Evolutionary conservation across 805 yeast genomes (phyloP).

Genomic region (Nakazawaea molendinolei): DNA sequence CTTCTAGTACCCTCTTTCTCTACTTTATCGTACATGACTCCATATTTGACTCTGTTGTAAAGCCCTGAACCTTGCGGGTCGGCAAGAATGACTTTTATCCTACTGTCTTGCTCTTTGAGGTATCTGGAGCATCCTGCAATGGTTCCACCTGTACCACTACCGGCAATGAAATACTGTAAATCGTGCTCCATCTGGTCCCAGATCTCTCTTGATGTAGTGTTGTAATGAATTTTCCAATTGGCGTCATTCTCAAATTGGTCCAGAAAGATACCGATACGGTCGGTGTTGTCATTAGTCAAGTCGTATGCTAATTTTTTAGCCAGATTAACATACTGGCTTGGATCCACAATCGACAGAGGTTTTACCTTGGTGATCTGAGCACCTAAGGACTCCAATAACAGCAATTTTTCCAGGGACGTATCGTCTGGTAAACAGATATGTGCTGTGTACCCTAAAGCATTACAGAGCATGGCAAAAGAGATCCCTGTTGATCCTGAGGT

Average conservation of each 20-base stretch:
- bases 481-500: slow-evolving; percentile 97
- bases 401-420: slow-evolving; percentile 78
- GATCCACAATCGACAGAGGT: slow-evolving; percentile 94
- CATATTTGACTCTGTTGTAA: slow-evolving; percentile 74
- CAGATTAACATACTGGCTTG: slow-evolving; percentile 84
- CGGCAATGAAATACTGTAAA: slow-evolving; percentile 76
- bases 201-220: slow-evolving; percentile 91
- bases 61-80: slow-evolving; percentile 97
- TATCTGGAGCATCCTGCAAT: slow-evolving; percentile 84
- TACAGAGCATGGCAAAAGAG: slow-evolving; percentile 83
- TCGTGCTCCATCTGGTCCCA: slow-evolving; percentile 58
- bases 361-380: slow-evolving; percentile 80
- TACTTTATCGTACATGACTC: slow-evolving; percentile 87
- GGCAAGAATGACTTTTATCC: slow-evolving; percentile 58
- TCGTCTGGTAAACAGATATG: slow-evolving; percentile 96
- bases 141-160: slow-evolving; percentile 97
- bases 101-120: slow-evolving; percentile 44
- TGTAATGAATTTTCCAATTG: slow-evolving; percentile 82
- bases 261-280: slow-evolving; percentile 70
- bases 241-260: slow-evolving; percentile 92
- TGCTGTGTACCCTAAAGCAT: slow-evolving; percentile 81
- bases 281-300: slow-evolving; percentile 31
- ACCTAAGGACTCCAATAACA: slow-evolving; percentile 65
- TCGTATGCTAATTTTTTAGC: slow-evolving; percentile 64
- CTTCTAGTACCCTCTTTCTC: slow-evolving; percentile 92